phyloP scores from a whole-genome alignment of 2,329 filamentous ascomycete species.

The Fusarium euwallaceae region DNA sequence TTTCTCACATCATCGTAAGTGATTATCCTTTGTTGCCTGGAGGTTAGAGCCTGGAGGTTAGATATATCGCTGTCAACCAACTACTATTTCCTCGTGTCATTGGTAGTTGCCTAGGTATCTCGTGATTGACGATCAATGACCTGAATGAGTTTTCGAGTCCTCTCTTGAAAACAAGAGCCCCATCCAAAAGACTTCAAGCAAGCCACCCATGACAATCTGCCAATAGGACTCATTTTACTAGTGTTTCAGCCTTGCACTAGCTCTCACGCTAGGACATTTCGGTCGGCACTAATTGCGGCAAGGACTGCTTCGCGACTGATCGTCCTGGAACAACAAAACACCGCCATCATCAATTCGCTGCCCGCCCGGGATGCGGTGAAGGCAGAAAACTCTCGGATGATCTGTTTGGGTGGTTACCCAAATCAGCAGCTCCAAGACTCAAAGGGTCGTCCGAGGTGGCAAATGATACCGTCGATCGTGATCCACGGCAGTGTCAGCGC shows the following conservation, averaged over 20 bases:
- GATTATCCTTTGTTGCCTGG: background rate
- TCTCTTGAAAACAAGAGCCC: background rate
- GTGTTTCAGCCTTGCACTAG: slow-evolving; percentile 16
- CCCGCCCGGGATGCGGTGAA: slow-evolving; percentile 24
- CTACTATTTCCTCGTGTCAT: background rate
- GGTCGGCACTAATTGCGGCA: background rate
- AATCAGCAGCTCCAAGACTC: slow-evolving; percentile 24
- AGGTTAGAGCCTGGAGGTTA: background rate
- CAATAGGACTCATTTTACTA: slow-evolving; percentile 15
- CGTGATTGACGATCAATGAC: background rate
- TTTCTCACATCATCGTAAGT: background rate
- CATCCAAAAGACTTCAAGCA: background rate
- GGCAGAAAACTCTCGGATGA: slow-evolving; percentile 19
- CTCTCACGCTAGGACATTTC: background rate
- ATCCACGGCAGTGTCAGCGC: slow-evolving; percentile 13
- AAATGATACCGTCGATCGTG: slow-evolving; percentile 38
- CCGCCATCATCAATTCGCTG: slow-evolving; percentile 6
- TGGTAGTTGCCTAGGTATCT: background rate
- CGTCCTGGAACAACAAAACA: background rate
- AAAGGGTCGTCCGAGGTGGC: slow-evolving; percentile 30
- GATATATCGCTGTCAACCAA: background rate
- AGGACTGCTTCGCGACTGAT: background rate
- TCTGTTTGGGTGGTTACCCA: slow-evolving; percentile 22
- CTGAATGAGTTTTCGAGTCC: background rate
- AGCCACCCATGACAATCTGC: background rate